Base-by-base conservation (phyloP, 2,329 filamentous ascomycete species). In the Coniochaeta sp. region DNA sequence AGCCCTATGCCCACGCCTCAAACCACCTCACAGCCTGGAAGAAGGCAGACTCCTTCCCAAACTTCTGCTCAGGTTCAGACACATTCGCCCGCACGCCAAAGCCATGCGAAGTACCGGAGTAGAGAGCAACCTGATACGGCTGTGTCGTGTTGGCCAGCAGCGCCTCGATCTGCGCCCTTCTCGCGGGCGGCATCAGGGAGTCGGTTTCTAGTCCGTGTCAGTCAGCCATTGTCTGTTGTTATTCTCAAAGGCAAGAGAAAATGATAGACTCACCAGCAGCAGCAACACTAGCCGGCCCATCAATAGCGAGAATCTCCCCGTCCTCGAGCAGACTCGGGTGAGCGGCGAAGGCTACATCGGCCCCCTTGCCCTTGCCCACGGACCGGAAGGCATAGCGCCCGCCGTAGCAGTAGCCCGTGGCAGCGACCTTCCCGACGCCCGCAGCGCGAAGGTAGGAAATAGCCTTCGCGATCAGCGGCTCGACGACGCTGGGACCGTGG, bases 11-110 rank as follows among this genome's bases (percentile, higher is more conserved):
- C 69, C 69, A 71, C 14, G 83, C 74, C 51, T 86, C 78, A 62
- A 92, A 91, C 86, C 87, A 94, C 53, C 75, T 68, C 50, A 90
- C 77, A 24, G 87, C 87, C 74, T 92, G 88, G 57, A 78, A 69
- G 65, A 91, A 91, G 1, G 89, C 87, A 64, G 83, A 78, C 70
- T 92, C 86, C 75, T 91, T 91, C 28, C 83, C 86, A 64, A 82
- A 91, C 67, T 77, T 82, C 62, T 80, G 69, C 52, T 62, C 57
- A 18, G 70, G 69, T 52, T 76, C 69, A 3, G 69, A 70, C 26
- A 77, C 52, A 60, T 92, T 83, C 4, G 74, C 80, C 31, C 87
- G 77, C 7, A 89, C 84, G 14, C 82, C 84, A 60, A 92, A 94
- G 0, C 89, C 89, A 63, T 94, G 89, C 54, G 71, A 65, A 6